Conservation (phyloP, 164 flowering plant genomes). For the Stephania japonica region DNA sequence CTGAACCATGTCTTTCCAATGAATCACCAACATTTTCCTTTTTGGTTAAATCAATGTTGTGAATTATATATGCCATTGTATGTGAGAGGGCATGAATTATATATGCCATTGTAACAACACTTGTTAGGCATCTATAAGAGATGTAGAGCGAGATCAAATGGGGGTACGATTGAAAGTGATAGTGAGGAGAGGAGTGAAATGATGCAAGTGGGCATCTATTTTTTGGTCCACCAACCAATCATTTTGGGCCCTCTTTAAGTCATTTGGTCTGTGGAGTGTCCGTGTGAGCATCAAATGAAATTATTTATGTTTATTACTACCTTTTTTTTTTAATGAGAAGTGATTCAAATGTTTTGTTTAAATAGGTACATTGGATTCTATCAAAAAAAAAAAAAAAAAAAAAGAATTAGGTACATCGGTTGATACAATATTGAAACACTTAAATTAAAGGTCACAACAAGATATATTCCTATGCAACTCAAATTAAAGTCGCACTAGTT, state of each 20-base stretch:
- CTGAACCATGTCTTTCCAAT: too few relatives aligned
- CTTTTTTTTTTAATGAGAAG: neutral
- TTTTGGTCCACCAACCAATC: neutral
- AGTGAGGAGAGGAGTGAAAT: neutral
- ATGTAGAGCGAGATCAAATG: too few relatives aligned
- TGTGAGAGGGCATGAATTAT: neutral
- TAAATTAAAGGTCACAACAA: too few relatives aligned
- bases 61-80: neutral
- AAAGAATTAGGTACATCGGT: too few relatives aligned
- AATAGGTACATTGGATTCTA: too few relatives aligned
- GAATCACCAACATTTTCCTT: too few relatives aligned
- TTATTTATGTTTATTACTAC: neutral
- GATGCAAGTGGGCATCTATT: neutral
- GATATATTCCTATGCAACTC: too few relatives aligned
- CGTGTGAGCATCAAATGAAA: constrained; percentile 8
- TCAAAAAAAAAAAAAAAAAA: too few relatives aligned
- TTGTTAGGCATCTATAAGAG: neutral
- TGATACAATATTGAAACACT: too few relatives aligned
- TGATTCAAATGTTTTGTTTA: too few relatives aligned
- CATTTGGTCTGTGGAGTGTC: constrained; percentile 10
- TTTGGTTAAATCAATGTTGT: neutral
- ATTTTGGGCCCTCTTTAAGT: neutral
- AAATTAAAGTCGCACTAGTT: too few relatives aligned
- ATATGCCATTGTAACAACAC: neutral
- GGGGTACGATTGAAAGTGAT: neutral